Base-by-base conservation (phyloP, 345 rosid species). In the Excoecaria cochinchinensis region DNA sequence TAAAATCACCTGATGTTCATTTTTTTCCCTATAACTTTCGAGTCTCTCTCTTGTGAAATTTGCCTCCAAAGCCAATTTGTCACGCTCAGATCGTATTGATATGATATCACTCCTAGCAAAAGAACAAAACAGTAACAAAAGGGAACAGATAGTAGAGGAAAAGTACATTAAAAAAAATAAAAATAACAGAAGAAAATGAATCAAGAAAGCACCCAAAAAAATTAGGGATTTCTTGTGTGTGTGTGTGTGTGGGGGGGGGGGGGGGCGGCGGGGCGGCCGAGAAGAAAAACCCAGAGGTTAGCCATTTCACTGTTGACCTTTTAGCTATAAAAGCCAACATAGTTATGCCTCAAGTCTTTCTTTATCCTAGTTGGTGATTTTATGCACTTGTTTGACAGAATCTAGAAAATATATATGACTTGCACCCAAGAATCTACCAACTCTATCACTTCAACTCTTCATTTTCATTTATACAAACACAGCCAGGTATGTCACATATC, bases 41-140 rank as follows among this genome's bases (percentile, higher is more conserved):
- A 89, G 89, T 72, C 90, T 91, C 69, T 91, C 99, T 75, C 85
- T 87, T 1, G 92, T 84, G 84, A 91, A 91, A 73, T 82, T 88
- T 25, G 96, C 86, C 81, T 92, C 93, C 72, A 91, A 76, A 50
- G 88, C 88, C 79, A 90, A 76, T 87, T 87, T 95, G 78, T 92
- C 98, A 70, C 94, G 88, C 77, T 92, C 98, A 58, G 94, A 84
- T 79, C 89, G 84, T 67, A 91, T 47, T n/a, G 76, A 77, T 79
- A 91, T 85, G 72, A 88, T 77, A 77, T 90, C 93, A 81, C 84
- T 86, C 94, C 99, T 94, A 71, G 21, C 22, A 40, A 8, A 42
- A 17, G 14, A 42, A 47, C 3, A 19, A 12, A 64, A 38, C 48
- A 64, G 50, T n/a, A 44, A 8, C 19, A 5, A 40, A 8, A 19